Evolutionary conservation across 441 rosid species (phyloP), one percentile per base, ranked within the genome.

Genomic region (Iberis amara): DNA sequence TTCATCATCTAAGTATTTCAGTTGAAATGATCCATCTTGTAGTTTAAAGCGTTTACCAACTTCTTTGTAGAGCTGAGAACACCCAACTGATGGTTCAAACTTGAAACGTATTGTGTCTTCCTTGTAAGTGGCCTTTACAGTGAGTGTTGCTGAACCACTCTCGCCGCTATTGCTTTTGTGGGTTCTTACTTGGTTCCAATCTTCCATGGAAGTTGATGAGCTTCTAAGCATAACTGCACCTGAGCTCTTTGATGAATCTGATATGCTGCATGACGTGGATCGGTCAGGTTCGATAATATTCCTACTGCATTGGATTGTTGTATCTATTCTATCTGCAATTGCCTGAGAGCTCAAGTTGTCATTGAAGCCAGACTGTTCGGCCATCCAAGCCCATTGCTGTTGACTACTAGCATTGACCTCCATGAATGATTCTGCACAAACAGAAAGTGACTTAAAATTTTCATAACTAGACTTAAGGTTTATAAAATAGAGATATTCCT

Each of bases 1-100:
- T 59, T 90, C 96, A 8, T 84, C 97, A 7, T 86, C 96, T 33
- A 90, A 61, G 52, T 90, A 90, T 71, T 76, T 84, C 64, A 90
- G 79, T 69, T 78, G 86, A 79, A 90, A 90, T 1, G 79, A 58
- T 3, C 83, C 92, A 1, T 67, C 73, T 38, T 73, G 79, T 55
- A 90, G 53, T 49, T 78, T 84, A 75, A 90, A 81, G 50, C 97
- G 81, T 69, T 62, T 81, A 12, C 72, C 81, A 26, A 86, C 85
- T 71, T 90, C 96, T 49, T 81, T 83, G 27, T 84, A 82, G 36
- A 90, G 79, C 56, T 84, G 85, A 65, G 71, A 73, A 61, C 83
- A 84, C 46, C 95, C 87, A 41, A 24, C 28, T 0, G 72, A 69
- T 24, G 82, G 79, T 8, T 83, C 88, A 47, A 89, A 85, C 74